Conservation (phyloP, 305 asterid genomes). For the Solanum hybrid region DNA sequence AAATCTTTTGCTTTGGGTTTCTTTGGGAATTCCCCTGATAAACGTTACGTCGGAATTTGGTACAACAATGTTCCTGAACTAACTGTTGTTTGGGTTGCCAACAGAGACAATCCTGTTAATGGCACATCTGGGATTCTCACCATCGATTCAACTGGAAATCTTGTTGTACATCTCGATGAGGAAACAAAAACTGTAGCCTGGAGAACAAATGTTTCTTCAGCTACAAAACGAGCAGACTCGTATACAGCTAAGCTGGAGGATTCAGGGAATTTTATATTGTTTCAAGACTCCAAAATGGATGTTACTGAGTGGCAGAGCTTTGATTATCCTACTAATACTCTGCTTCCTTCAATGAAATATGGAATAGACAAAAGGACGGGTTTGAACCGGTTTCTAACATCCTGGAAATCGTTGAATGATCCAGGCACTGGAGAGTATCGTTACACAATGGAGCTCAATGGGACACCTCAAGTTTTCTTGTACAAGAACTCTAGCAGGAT, state of each 20-base stretch:
- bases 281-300: neutral
- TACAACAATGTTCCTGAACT: slow-evolving; percentile 20
- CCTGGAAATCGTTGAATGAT: slow-evolving; percentile 26
- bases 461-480: slow-evolving; percentile 23
- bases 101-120: slow-evolving; percentile 23
- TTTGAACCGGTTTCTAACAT: slow-evolving; percentile 18
- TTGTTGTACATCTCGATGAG: slow-evolving; percentile 11
- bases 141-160: slow-evolving; percentile 25
- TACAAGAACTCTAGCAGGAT: slow-evolving; percentile 2
- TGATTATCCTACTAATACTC: slow-evolving; percentile 25
- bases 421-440: slow-evolving; percentile 22
- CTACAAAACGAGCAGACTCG: neutral
- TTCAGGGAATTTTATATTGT: slow-evolving; percentile 24
- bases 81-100: slow-evolving; percentile 40
- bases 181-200: slow-evolving; percentile 3
- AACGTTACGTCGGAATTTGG: slow-evolving; percentile 30
- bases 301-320: slow-evolving; percentile 28
- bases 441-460: slow-evolving; percentile 23
- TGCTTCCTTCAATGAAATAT: slow-evolving; percentile 26
- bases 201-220: slow-evolving; percentile 17
- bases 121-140: slow-evolving; percentile 11
- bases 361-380: slow-evolving; percentile 21
- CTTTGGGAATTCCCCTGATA: slow-evolving; percentile 20
- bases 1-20: slow-evolving; percentile 26
- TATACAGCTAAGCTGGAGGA: slow-evolving; percentile 15